phyloP scores from a whole-genome alignment of 495 filamentous ascomycete species.

The Penicillium pulvis region DNA sequence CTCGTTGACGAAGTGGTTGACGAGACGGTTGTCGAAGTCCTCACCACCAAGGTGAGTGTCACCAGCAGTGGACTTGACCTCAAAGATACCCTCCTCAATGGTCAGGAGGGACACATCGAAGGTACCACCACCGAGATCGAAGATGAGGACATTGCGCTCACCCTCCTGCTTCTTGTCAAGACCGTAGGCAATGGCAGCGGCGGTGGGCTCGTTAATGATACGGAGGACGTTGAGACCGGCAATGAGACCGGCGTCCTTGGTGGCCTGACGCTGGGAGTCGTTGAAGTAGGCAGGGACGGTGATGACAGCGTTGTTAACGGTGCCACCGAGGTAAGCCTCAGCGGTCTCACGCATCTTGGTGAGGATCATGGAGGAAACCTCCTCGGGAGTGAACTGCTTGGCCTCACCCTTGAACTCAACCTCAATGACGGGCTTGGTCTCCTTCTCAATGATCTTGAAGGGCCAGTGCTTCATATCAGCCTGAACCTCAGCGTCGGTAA shows the following conservation, averaged over 20 bases:
- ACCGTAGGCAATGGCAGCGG: conserved; percentile 72
- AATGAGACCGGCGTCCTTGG: conserved; percentile 98
- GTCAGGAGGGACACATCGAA: conserved; percentile 99
- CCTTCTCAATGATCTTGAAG: conserved; percentile 94
- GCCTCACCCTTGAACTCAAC: conserved; percentile 93
- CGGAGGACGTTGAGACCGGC: conserved; percentile 96
- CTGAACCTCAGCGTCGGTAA: conserved; percentile 93
- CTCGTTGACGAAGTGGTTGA: conserved; percentile 94
- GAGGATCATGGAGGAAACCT: conserved; percentile 96
- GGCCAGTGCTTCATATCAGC: conserved; percentile 98
- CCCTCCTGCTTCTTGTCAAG: conserved; percentile 95
- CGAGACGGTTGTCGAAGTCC: conserved; percentile 97
- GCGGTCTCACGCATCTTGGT: conserved; percentile 98
- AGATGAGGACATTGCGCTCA: conserved; percentile 98
- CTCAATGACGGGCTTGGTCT: conserved; percentile 86
- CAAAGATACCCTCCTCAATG: conserved; percentile 99
- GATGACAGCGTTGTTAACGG: conserved; percentile 97
- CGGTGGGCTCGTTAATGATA: conserved; percentile 99
- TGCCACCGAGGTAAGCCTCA: conserved; percentile 93
- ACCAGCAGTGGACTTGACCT: conserved; percentile 97
- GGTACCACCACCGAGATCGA: conserved; percentile 98
- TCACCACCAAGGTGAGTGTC: conserved; percentile 99
- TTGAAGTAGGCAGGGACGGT: conserved; percentile 99
- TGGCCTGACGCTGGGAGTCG: conserved; percentile 98
- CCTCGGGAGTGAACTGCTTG: conserved; percentile 96